These are phyloP conservation scores for Penicillium simplicissimum DNA, from an alignment of 495 filamentous ascomycete genomes.

Conservation along the genomic window DNA sequence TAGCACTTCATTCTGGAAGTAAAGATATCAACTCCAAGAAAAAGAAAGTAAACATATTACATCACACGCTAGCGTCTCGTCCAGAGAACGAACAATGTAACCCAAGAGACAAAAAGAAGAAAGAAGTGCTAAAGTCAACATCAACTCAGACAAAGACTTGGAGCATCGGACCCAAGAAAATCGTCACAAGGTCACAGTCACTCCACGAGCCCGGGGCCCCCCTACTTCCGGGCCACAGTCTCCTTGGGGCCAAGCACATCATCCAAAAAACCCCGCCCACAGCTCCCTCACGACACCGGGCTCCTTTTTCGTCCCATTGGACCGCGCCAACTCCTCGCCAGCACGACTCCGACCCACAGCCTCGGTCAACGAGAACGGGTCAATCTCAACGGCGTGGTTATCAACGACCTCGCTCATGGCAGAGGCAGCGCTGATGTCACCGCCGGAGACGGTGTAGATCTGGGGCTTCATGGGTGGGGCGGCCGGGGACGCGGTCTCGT, in stretches of 20 bases:
- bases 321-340: conserved; percentile 37
- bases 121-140: background rate
- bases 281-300: conserved; percentile 49
- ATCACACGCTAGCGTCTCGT: conserved; percentile 15
- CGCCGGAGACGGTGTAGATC: conserved; percentile 56
- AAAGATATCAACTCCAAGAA: background rate
- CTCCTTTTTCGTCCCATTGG: conserved; percentile 25
- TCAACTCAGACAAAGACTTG: background rate
- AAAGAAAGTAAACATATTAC: conserved; percentile 14
- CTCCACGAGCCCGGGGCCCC: background rate
- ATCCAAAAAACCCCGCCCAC: conserved; percentile 58
- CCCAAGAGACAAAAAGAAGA: background rate
- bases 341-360: conserved; percentile 46
- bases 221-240: conserved; percentile 27
- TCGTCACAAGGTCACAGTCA: conserved; percentile 11
- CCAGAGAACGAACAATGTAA: background rate
- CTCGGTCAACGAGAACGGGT: conserved; percentile 59
- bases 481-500: conserved; percentile 21
- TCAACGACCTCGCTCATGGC: conserved; percentile 62
- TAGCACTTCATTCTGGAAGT: conserved; percentile 1
- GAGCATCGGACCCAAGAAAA: conserved; percentile 13
- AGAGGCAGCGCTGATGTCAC: conserved; percentile 50
- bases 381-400: conserved; percentile 55
- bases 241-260: conserved; percentile 55
- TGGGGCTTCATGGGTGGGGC: conserved; percentile 53